Evolutionary conservation across 2,329 filamentous ascomycete species (phyloP), one percentile per base, ranked within the genome.

Genomic region (Lachnellula suecica): DNA sequence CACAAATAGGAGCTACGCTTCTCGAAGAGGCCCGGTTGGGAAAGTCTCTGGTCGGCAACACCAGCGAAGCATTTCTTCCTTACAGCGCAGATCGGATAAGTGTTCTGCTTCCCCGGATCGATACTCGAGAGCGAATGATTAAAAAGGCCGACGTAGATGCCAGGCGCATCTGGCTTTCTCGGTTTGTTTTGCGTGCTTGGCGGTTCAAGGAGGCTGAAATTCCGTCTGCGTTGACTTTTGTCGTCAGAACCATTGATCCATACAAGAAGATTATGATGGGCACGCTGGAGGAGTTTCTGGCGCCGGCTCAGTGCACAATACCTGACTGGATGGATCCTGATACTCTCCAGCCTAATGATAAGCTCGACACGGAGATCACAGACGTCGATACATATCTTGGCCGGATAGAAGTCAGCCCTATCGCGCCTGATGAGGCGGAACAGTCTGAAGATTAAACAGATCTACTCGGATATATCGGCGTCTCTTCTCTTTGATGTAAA

Each of bases 1-100:
- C 82, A 81, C 84, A 88, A 66, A 80, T 88, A 56, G 78, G 85
- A 62, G 79, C 78, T 2, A 77, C 81, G 9, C 69, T 88, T 27
- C 61, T 72, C 8, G 70, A 76, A 57, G 77, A 79, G 65, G 57
- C 63, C 29, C 68, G 64, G 35, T 60, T 61, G 9, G 70, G 70
- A 34, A 47, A 60, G n/a, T 67, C 68, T 22, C 67, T 77, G 4
- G 58, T 67, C 31, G 67, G 67, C 15, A 70, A 64, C 53, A 66
- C 49, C 3, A 54, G 49, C 9, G 59, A 66, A 9, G 52, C 57
- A 34, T 66, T 63, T 24, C 61, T 70, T 15, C 66, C 66, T 0
- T 69, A 67, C 35, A 48, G 54, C 17, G 66, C 62, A 52, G 58
- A 40, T 19, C 44, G 54, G 9, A 46, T 70, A 4, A 60, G 69